Conservation (phyloP, 139 green algal genomes). For the Picochlorum sp. region DNA sequence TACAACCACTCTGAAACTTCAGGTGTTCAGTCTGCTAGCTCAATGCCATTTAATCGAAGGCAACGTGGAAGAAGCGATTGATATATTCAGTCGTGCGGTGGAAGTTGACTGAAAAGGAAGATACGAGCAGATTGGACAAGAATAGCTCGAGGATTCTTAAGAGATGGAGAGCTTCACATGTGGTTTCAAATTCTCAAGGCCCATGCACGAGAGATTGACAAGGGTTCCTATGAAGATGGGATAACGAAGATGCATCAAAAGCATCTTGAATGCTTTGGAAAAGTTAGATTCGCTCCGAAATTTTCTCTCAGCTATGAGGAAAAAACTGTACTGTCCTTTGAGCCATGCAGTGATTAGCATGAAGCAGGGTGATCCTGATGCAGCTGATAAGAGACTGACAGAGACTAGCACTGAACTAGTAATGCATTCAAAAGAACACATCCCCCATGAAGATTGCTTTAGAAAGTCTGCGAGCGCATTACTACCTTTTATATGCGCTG, state of each 20-base stretch:
- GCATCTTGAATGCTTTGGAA: neutral
- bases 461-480: constrained; percentile 1
- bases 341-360: constrained; percentile 8
- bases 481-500: constrained; percentile 8
- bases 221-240: too few species aligned
- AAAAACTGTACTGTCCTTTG: constrained; percentile 2
- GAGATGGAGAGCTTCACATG: too few species aligned
- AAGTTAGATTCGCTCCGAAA: neutral
- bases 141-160: too few species aligned
- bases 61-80: constrained; percentile 1
- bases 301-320: neutral
- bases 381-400: constrained; percentile 1
- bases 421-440: constrained; percentile 2
- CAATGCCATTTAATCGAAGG: neutral
- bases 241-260: too few species aligned
- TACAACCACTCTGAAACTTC: neutral
- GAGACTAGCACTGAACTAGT: neutral
- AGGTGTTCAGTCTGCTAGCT: neutral
- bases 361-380: neutral
- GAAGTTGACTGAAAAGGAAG: neutral
- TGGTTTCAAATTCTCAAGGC: too few species aligned
- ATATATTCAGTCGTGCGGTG: neutral
- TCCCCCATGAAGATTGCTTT: neutral
- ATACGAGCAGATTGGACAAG: neutral
- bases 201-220: too few species aligned